Evolutionary conservation across 495 filamentous ascomycete genomes (phyloP), one percentile per base, ranked within the genome.

Genomic region (Cenococcum geophilum): DNA sequence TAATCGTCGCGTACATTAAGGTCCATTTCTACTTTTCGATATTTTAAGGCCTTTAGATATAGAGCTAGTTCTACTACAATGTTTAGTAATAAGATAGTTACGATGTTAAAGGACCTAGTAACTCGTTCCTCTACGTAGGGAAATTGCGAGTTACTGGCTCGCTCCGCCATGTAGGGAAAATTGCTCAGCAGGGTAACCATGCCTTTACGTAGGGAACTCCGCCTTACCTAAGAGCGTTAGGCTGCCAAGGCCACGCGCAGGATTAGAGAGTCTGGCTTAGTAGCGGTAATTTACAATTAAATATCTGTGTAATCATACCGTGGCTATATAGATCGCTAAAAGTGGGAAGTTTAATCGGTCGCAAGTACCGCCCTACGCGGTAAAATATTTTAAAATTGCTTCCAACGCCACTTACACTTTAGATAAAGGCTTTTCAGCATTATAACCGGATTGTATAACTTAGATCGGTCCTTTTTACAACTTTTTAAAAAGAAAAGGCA

Each of bases 401-500:
- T 45, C 40, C 18, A 14, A 45, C 40, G 11, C 40, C 11, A 45
- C 40, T 1, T 45, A 45, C 18, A 45, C 40, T 45, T 45, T 16
- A 45, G 11, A 45, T 14, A 14, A 45, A 16, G 40, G 11, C 11
- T 45, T 18, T 45, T 4, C 11, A 45, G 40, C 18, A 45, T 45
- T 45, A 45, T 45, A 45, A 45, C 40, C 3, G 40, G 40, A 45
- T 45, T 45, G 11, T 45, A 14, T 45, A 10, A 10, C 14, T 18
- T 14, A 45, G 12, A 45, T 45, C 11, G 18, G 40, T 45, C 18
- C 4, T 45, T 4, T 4, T 45, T 45, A 45, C 11, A 45, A 45
- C 40, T 45, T 45, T 45, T 45, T 51, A 8, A 23, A 27, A 21
- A 51, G 23, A 51, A 27, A 55, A 55, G 36, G 35, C 22, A 21